Evolutionary conservation across 139 green algal species (phyloP), one percentile per base, ranked within the genome.

Genomic region (Haematococcus lacustris): DNA sequence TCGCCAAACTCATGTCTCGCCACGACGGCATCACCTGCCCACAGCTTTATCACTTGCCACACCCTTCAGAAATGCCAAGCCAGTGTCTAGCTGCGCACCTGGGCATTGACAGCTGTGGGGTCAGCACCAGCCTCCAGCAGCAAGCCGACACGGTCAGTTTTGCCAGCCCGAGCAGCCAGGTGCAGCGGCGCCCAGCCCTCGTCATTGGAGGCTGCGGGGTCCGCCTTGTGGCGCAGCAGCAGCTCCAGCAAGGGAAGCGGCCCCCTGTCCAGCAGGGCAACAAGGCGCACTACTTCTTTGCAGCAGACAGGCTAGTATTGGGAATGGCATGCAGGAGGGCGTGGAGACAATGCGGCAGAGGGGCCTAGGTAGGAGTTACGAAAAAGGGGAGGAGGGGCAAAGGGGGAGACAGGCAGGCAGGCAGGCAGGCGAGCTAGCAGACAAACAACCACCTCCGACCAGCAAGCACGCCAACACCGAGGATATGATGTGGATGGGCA

Each of bases 101-200:
- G 71, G 17, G 35, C 37, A 57, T 88, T 91, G 5, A 60, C 32
- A 23, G 64, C 70, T n/a, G 23, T 43, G 3, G 72, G 60, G 26
- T 73, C 23, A 7, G 82, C 82, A 17, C 85, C 84, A 17, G 82
- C 82, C 0, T 38, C 66, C 33, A 91, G 78, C 77, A 91, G 71
- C 61, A 43, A 3, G 28, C 41, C 1, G 41, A 83, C 78, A 35
- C 86, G 81, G 0, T 79, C 68, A 21, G 64, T 70, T 33, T 79
- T 84, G 41, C 80, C 80, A 0, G 23, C 41, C 1, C 86, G 71
- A 1, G 83, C 74, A 3, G 86, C 80, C 33, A 91, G 74, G 64
- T 90, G 87, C n/a, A 91, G 73, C 1, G 86, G 86, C 5, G 82
- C 88, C 82, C 82, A 89, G 51, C 85, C 82, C 3, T 82, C 68